A percentile compares a stretch with the other conserved stretches of the same genome.
phyloP scores from a whole-genome alignment of 495 filamentous ascomycete genomes.

The Trichoderma orchidacearum region DNA sequence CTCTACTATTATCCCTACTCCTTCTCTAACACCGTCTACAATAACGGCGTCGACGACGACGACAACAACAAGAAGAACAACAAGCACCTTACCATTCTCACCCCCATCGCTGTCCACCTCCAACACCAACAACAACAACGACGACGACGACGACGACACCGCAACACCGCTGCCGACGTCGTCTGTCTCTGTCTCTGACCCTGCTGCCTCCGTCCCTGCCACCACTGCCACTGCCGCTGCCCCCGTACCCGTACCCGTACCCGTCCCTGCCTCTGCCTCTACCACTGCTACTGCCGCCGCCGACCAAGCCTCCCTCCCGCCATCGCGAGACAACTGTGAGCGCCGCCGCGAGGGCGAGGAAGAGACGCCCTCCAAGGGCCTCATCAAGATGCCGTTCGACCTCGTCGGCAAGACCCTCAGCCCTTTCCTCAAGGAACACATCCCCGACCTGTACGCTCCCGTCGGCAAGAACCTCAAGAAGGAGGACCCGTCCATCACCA shows the following conservation, averaged over 20 bases:
- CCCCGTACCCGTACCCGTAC: background rate
- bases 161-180: background rate
- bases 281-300: background rate
- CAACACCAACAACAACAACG: background rate
- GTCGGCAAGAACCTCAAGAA: conserved; percentile 25
- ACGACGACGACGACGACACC: too few relatives aligned
- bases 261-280: background rate
- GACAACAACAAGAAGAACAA: too few relatives aligned
- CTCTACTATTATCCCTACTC: too few relatives aligned
- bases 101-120: background rate
- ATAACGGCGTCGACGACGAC: too few relatives aligned
- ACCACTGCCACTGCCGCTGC: background rate
- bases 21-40: background rate
- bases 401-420: conserved; percentile 46
- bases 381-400: conserved; percentile 30
- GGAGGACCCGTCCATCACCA: conserved; percentile 20
- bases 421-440: conserved; percentile 76
- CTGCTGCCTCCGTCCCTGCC: background rate
- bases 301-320: conserved; percentile 1
- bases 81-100: background rate
- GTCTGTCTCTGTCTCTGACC: background rate
- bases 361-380: conserved; percentile 17
- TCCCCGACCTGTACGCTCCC: conserved; percentile 70
- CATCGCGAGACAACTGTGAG: conserved; percentile 24
- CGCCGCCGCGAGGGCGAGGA: conserved; percentile 26